Evolutionary conservation across 139 green algal genomes (phyloP).

Genomic region (Spirogloea muscicola): DNA sequence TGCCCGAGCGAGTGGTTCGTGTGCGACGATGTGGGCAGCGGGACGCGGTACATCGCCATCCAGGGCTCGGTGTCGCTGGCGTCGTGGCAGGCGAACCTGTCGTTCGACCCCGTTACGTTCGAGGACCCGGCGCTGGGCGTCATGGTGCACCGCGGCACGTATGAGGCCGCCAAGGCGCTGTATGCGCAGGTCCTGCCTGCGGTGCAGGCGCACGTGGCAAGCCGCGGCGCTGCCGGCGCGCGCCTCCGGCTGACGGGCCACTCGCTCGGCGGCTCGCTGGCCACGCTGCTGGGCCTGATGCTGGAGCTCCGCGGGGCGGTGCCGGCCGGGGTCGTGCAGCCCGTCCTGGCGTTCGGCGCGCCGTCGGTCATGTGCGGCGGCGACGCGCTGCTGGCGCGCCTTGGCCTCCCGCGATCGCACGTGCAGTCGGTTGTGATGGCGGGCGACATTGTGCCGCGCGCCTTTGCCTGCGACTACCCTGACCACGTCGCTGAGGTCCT

Average conservation of each 20-base stretch:
- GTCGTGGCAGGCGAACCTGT: constrained; percentile 79
- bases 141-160: constrained; percentile 90
- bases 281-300: constrained; percentile 85
- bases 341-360: constrained; percentile 87
- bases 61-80: constrained; percentile 73
- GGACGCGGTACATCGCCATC: constrained; percentile 51
- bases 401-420: constrained; percentile 56
- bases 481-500: constrained; percentile 71
- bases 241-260: constrained; percentile 65
- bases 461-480: constrained; percentile 95
- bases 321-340: constrained; percentile 49
- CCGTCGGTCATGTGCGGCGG: constrained; percentile 78
- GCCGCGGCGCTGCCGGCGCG: no score
- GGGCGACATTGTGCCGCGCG: constrained; percentile 90
- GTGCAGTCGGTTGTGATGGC: constrained; percentile 83
- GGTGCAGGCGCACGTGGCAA: constrained; percentile 76
- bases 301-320: constrained; percentile 53
- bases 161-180: constrained; percentile 76
- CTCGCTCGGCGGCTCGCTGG: constrained; percentile 86
- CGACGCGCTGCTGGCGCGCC: constrained; percentile 29
- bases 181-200: constrained; percentile 87
- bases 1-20: constrained; percentile 52
- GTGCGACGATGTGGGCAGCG: constrained; percentile 29
- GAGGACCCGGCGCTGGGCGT: constrained; percentile 76
- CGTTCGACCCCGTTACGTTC: constrained; percentile 93